Evolutionary conservation across 2,329 filamentous ascomycete genomes (phyloP).

Genomic region (Ophiostoma himal-ulmi): DNA sequence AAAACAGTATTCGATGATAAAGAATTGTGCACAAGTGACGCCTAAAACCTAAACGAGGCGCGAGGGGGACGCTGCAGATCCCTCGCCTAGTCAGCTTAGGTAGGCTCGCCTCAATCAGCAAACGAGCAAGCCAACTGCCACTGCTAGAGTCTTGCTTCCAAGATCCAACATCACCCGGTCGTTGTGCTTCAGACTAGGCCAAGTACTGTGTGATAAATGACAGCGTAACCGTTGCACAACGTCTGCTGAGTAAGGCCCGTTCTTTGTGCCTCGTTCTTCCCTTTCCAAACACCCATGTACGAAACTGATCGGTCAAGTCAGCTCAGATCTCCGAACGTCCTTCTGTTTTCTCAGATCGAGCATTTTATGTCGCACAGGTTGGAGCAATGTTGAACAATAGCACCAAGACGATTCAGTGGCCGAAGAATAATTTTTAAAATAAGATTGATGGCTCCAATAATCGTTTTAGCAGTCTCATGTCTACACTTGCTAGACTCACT

Average conservation of each 20-base stretch:
- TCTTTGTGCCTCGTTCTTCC: neutral
- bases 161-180: no score
- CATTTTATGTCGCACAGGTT: conserved; percentile 2
- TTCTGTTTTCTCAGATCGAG: conserved; percentile 7
- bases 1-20: neutral
- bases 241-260: neutral
- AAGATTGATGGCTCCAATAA: no score
- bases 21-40: no score
- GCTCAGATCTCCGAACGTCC: neutral
- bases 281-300: neutral
- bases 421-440: neutral
- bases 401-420: neutral
- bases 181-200: neutral
- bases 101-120: neutral
- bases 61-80: neutral
- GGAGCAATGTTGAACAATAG: neutral
- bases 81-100: neutral
- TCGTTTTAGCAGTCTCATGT: no score
- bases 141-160: neutral
- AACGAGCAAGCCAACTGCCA: neutral
- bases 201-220: no score
- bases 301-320: neutral
- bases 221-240: conserved; percentile 6
- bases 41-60: neutral
- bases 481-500: conserved; percentile 3